Base-by-base conservation (phyloP, 108 stramenopile genomes). In the Mediolabrus comicus region DNA sequence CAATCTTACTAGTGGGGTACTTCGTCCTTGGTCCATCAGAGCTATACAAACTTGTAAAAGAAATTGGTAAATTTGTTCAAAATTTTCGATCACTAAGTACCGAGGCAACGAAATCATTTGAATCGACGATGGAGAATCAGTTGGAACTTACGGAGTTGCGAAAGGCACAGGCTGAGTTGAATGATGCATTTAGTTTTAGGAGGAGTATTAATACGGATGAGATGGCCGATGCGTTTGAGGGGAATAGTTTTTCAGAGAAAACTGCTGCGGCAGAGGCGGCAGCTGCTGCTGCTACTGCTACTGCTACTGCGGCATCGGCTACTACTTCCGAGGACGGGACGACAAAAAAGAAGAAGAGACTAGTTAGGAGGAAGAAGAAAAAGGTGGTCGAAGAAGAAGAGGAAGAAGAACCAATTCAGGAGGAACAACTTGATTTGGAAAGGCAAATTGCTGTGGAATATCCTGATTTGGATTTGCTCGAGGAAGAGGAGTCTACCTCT, bases 1-100 rank as follows among this genome's bases (percentile, higher is more conserved):
- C 87, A 1, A 92, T 87, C 30, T 53, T 93, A 10, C 71, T 96
- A 33, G 89, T 96, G 4, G 95, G 95, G 11, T 96, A 96, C 79
- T 93, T 96, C 59, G 81, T 96, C 25, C 75, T 96, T 39, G 95
- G 95, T 33, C 92, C 92, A 27, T 78, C 80, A 16, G 95, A 96
- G 43, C 80, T 96, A 53, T 92, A 90, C 86, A 92, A 91, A 74
- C 66, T 93, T 8, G 82, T 84, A 56, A 96, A 96, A 72, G 90
- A 93, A 72, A 85, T 92, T 63, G 95, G 95, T 0, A 90, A 91
- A 62, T 86, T 89, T 65, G 70, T 96, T 46, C 88, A 91, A 79
- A 92, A 93, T 52, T 62, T 92, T 41, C 82, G 89, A 34, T 79
- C 87, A 5, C 81, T 93, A 28, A 66, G 80, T 3, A 71, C 86